These are phyloP conservation scores for Gossypium herbaceum DNA, from an alignment of 345 rosid genomes.

Conservation along the genomic window DNA sequence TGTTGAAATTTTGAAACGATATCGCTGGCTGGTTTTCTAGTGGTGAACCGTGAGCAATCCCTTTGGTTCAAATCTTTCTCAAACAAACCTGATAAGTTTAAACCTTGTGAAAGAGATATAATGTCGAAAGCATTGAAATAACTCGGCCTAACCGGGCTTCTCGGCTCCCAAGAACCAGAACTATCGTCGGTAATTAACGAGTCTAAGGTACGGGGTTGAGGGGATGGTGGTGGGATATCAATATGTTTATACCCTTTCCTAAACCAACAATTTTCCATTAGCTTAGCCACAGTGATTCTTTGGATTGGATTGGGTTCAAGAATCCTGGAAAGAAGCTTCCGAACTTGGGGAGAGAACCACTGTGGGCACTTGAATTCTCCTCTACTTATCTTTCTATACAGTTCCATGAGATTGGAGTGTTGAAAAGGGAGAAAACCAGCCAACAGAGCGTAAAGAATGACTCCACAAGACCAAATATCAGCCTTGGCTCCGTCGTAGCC, in stretches of 20 bases:
- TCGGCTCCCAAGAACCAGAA: slow-evolving; percentile 4
- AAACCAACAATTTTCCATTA: slow-evolving; percentile 68
- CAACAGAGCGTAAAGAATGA: slow-evolving; percentile 61
- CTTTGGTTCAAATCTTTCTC: slow-evolving; percentile 39
- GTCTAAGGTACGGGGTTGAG: slow-evolving; percentile 25
- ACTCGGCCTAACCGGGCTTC: slow-evolving; percentile 32
- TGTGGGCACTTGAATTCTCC: slow-evolving; percentile 73
- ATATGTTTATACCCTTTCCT: slow-evolving; percentile 53
- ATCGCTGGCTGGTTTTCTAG: slow-evolving; percentile 46
- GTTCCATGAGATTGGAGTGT: slow-evolving; percentile 56
- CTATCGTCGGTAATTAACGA: slow-evolving; percentile 35
- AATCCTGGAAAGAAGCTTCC: slow-evolving; percentile 62
- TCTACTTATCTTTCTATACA: slow-evolving; percentile 59
- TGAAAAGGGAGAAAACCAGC: slow-evolving; percentile 81
- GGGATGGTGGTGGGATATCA: slow-evolving; percentile 40
- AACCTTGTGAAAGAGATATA: slow-evolving; percentile 74
- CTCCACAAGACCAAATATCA: slow-evolving; percentile 90
- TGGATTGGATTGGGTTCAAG: slow-evolving; percentile 61
- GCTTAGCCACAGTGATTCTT: slow-evolving; percentile 52
- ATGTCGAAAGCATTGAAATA: slow-evolving; percentile 74
- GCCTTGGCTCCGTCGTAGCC: slow-evolving; percentile 82
- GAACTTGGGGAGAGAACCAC: slow-evolving; percentile 67
- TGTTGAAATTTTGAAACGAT: slow-evolving; percentile 73
- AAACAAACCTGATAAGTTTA: slow-evolving; percentile 71
- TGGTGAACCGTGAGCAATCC: slow-evolving; percentile 48